phyloP scores from a whole-genome alignment of 257 asterid genomes.

The Leptodermis oblonga region DNA sequence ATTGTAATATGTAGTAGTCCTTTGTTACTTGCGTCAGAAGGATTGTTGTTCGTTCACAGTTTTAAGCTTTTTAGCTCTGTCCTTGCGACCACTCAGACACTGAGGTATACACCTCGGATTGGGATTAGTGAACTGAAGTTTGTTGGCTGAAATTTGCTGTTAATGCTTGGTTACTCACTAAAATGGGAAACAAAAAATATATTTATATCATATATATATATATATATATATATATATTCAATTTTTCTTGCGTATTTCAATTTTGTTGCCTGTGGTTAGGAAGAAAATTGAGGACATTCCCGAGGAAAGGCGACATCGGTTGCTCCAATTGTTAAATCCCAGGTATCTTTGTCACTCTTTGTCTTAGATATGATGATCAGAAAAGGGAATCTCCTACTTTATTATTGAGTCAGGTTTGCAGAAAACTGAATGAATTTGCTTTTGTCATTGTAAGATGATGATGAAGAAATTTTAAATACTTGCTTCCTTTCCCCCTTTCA shows the following conservation, averaged over 20 bases:
- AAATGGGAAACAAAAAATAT: neutral
- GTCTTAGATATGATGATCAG: neutral
- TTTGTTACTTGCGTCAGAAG: neutral
- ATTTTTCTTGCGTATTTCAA: neutral
- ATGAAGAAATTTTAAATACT: neutral
- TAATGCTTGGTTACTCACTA: neutral
- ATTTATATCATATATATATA: too few relatives aligned
- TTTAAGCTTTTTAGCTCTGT: too few relatives aligned
- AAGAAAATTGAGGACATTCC: conserved; percentile 85
- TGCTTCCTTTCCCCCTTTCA: neutral
- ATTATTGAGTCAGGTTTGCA: neutral
- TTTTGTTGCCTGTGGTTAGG: conserved; percentile 40
- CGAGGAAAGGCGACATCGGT: conserved; percentile 63
- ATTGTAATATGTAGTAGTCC: neutral
- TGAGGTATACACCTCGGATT: neutral
- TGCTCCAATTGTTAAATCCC: conserved; percentile 53
- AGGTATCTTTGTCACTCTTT: conserved; percentile 31
- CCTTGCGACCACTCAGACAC: too few relatives aligned
- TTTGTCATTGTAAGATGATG: neutral
- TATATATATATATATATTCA: too few relatives aligned
- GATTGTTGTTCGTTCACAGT: neutral
- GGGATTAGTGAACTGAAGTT: neutral
- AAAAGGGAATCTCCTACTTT: neutral
- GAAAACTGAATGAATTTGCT: neutral
- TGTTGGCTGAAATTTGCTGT: neutral